Percentiles rank a stretch among this genome's conserved stretches.
These are phyloP conservation scores for Centella asiatica DNA, from an alignment of 129 eudicot species.

Conservation along the genomic window DNA sequence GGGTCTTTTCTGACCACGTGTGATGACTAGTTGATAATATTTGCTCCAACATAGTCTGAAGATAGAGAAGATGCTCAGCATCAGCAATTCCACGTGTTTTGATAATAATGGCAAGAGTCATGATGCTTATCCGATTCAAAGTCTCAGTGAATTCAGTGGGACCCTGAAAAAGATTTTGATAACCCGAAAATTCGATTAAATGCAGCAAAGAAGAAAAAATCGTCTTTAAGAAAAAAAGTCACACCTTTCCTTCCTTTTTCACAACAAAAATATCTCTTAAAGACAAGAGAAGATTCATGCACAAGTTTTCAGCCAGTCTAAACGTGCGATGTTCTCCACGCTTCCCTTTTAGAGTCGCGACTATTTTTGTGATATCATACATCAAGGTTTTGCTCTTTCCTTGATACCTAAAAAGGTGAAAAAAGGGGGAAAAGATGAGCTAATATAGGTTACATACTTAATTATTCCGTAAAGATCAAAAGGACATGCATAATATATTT, in stretches of 20 bases:
- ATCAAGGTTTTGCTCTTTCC: conserved; percentile 89
- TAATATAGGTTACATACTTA: not conserved
- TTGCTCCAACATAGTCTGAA: conserved; percentile 88
- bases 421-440: not conserved
- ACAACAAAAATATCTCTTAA: conserved; percentile 78
- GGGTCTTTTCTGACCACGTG: conserved; percentile 93
- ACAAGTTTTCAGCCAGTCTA: conserved; percentile 88
- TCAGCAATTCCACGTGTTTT: conserved; percentile 96
- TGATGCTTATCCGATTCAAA: conserved; percentile 62
- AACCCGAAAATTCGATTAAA: conserved; percentile 3
- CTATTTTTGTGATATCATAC: conserved; percentile 86
- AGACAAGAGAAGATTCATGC: conserved; percentile 88
- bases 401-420: conserved; percentile 56
- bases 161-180: conserved; percentile 48
- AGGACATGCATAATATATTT: not conserved
- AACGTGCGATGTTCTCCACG: conserved; percentile 97
- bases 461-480: not conserved
- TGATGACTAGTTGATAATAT: conserved; percentile 78
- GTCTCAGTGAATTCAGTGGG: conserved; percentile 96
- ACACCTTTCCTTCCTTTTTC: conserved; percentile 94
- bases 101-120: conserved; percentile 78
- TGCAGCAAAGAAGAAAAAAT: not conserved
- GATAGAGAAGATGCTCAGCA: conserved; percentile 84
- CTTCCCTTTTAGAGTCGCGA: conserved; percentile 81
- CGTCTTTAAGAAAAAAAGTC: not conserved